These are phyloP conservation scores for Acer yangbiense DNA, from an alignment of 345 rosid species.

Conservation along the genomic window DNA sequence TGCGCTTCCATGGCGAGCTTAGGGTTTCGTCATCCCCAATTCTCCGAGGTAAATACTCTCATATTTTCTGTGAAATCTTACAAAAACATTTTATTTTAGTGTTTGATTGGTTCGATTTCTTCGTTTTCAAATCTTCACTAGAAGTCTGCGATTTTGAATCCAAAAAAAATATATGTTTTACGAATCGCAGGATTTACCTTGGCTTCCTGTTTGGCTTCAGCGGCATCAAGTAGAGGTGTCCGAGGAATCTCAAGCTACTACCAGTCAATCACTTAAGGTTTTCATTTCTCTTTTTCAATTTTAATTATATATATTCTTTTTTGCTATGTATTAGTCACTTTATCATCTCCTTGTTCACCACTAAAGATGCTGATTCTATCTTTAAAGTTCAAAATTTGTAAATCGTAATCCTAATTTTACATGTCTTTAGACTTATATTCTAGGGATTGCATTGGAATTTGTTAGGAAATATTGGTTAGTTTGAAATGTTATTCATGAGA, in stretches of 20 bases:
- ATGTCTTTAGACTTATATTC: too few relatives aligned
- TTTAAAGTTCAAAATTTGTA: background rate
- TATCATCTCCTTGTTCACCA: too few relatives aligned
- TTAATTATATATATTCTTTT: too few relatives aligned
- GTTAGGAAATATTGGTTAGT: background rate
- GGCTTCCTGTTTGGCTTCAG: slow-evolving; percentile 57
- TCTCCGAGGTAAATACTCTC: slow-evolving; percentile 46
- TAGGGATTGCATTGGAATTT: too few relatives aligned
- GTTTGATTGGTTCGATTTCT: background rate
- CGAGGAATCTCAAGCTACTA: slow-evolving; percentile 15
- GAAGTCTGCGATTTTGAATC: background rate
- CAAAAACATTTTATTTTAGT: background rate
- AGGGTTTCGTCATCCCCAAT: slow-evolving; percentile 64
- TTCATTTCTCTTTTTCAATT: too few relatives aligned
- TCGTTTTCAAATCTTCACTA: too few relatives aligned
- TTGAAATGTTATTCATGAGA: background rate
- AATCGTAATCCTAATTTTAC: too few relatives aligned
- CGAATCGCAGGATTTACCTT: slow-evolving; percentile 41
- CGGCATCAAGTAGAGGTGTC: slow-evolving; percentile 27
- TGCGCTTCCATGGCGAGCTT: slow-evolving; percentile 30
- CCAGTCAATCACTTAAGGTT: slow-evolving; percentile 32
- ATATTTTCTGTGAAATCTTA: background rate
- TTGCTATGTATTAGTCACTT: background rate
- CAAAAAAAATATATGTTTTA: background rate
- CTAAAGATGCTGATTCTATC: too few relatives aligned